A percentile compares a stretch with the other conserved stretches of the same genome.
Evolutionary conservation across 768 basidiomycete species (phyloP).

Genomic region (Suillus weaverae): DNA sequence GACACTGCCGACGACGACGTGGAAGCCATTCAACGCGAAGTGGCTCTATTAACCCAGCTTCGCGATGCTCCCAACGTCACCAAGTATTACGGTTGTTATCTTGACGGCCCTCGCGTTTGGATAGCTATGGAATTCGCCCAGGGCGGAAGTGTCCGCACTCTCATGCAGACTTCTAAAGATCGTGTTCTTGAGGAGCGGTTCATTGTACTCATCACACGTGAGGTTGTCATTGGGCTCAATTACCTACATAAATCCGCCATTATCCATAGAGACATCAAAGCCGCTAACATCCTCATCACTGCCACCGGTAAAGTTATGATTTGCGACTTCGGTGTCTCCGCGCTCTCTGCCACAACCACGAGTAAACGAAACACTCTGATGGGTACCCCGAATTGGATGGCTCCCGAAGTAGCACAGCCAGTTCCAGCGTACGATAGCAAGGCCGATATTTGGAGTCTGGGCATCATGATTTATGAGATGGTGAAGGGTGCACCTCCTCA

Average conservation of each 20-base stretch:
- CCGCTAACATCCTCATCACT: constrained; percentile 93
- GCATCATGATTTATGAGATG: constrained; percentile 96
- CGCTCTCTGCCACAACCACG: constrained; percentile 76
- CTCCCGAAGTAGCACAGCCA: constrained; percentile 91
- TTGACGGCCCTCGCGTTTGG: constrained; percentile 96
- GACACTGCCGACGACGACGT: constrained; percentile 97
- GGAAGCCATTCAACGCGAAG: constrained; percentile 93
- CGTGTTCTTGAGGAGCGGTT: constrained; percentile 86
- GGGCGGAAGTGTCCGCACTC: constrained; percentile 88
- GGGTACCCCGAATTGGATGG: constrained; percentile 99
- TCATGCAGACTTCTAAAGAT: constrained; percentile 85
- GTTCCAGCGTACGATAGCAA: constrained; percentile 94
- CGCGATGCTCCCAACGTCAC: constrained; percentile 90
- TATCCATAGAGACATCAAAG: constrained; percentile 98
- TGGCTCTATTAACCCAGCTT: constrained; percentile 87
- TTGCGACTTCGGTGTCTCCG: constrained; percentile 98
- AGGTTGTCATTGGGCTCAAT: constrained; percentile 81
- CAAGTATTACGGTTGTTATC: constrained; percentile 93
- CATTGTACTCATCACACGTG: constrained; percentile 82
- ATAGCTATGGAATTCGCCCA: constrained; percentile 98
- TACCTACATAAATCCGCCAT: constrained; percentile 93
- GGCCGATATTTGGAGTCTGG: constrained; percentile 97
- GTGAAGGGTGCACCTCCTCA: constrained; percentile 95
- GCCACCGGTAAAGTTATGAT: constrained; percentile 89
- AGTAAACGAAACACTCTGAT: constrained; percentile 96